phyloP scores from a whole-genome alignment of 2,329 filamentous ascomycete genomes.

The Lachnum nothofagi region DNA sequence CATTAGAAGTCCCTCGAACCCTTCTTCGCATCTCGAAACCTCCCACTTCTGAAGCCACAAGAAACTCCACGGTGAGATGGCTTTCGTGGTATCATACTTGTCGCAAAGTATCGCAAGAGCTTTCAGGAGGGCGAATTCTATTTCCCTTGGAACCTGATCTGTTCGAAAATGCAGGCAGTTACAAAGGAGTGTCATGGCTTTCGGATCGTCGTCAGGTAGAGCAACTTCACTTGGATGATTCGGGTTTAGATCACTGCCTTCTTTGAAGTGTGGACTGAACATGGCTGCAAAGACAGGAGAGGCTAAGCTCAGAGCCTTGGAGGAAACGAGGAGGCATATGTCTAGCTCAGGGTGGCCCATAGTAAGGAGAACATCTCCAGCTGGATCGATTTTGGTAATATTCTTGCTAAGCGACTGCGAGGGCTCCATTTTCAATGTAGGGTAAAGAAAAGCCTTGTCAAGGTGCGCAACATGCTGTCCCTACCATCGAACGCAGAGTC shows the following conservation, averaged over 20 bases:
- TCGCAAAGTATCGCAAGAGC: constrained; percentile 2
- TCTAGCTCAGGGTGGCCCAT: neutral
- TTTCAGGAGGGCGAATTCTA: neutral
- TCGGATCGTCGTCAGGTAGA: constrained; percentile 4
- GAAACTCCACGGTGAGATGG: neutral
- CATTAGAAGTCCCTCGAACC: neutral
- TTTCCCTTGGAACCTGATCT: neutral
- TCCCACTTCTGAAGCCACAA: neutral
- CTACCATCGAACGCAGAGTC: too few species aligned
- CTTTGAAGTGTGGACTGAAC: constrained; percentile 2
- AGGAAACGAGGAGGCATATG: constrained; percentile 2
- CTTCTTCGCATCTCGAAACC: neutral
- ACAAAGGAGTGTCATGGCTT: constrained; percentile 5
- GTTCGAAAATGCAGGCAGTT: constrained; percentile 1
- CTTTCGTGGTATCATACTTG: neutral
- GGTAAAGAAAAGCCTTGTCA: too few species aligned
- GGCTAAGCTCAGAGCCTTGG: constrained; percentile 1
- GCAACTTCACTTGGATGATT: neutral
- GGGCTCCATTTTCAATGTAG: too few species aligned
- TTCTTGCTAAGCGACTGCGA: neutral
- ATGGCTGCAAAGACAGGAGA: constrained; percentile 5
- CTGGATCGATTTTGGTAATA: neutral
- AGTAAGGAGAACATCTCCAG: neutral
- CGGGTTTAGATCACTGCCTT: neutral
- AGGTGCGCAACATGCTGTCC: too few species aligned